Evolutionary conservation across 305 asterid genomes (phyloP).

Genomic region (Fraxinus sp.): DNA sequence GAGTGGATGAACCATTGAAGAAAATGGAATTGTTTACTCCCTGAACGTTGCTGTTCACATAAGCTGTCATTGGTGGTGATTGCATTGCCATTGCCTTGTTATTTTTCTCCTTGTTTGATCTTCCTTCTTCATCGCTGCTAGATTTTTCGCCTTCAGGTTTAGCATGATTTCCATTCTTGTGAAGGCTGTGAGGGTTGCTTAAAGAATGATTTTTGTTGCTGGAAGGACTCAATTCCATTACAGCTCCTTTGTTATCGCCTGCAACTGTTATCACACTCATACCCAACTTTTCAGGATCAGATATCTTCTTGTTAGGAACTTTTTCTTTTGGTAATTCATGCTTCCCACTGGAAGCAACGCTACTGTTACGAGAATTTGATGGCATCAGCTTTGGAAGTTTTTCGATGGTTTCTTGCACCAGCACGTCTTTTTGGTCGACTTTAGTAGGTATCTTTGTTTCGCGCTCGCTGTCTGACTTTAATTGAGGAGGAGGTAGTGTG

Average conservation of each 20-base stretch:
- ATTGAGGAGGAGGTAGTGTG: constrained; percentile 51
- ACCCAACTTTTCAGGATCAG: constrained; percentile 37
- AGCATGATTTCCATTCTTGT: neutral
- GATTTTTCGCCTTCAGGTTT: constrained; percentile 19
- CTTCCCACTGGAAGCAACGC: constrained; percentile 22
- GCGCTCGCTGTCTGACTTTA: constrained; percentile 20
- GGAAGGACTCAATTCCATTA: constrained; percentile 52
- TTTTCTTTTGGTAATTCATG: constrained; percentile 29
- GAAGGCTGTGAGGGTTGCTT: constrained; percentile 22
- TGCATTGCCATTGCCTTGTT: constrained; percentile 18
- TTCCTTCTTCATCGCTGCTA: constrained; percentile 9
- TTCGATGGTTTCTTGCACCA: neutral
- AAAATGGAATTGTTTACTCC: constrained; percentile 75
- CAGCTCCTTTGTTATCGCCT: constrained; percentile 82
- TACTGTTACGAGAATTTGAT: neutral
- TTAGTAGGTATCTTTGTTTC: constrained; percentile 25
- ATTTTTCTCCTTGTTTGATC: constrained; percentile 24
- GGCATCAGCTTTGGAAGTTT: neutral
- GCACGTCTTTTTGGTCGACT: neutral
- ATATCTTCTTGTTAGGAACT: constrained; percentile 29
- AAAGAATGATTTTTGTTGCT: constrained; percentile 25
- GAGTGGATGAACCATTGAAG: constrained; percentile 30
- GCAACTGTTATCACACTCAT: constrained; percentile 57
- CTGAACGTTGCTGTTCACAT: constrained; percentile 75
- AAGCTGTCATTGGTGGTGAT: constrained; percentile 38